Evolutionary conservation across 2,329 filamentous ascomycete genomes (phyloP), one percentile per base, ranked within the genome.

Genomic region (Cercospora brassicicola): DNA sequence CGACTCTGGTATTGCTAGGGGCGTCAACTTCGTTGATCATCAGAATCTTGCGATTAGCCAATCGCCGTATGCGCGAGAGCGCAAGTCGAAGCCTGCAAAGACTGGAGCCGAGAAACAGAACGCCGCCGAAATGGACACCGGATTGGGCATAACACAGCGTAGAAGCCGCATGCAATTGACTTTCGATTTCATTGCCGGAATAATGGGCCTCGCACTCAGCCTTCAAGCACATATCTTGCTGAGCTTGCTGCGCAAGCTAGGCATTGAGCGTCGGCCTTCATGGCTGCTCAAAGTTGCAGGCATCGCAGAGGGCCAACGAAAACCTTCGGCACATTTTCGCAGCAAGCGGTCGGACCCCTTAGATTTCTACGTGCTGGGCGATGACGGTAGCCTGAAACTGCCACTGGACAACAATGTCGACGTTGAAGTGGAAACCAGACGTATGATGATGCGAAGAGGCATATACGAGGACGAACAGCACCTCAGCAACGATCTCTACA

Each of bases 131-230:
- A 72, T 79, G n/a, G 80, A 82, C 55, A 81, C 89, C 59, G 93
- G 93, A 0, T 89, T 96, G 15, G 94, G 93, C 4, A 88, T 93
- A 6, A 85, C 91, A 13, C 92, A 95, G 76, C 86, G 92, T 64
- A 91, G 90, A 73, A 90, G 90, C 4, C 86, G 94, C 69, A 94
- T 92, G 91, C 84, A 90, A 67, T 89, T 91, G 81, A 92, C 85
- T 11, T 84, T 88, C 70, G 91, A 91, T 62, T 95, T 96, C 75
- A 82, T 96, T 64, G 84, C 89, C 66, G 90, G 90, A 60, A 93
- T 97, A 67, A 88, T 87, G 70, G 86, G 85, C 73, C 83, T 96
- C 5, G 71, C 91, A 1, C 74, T 88, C 11, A 86, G 86, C 23
- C 86, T 89, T 73, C 79, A 84, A 67, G 87, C 88, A 4, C 82